Evolutionary conservation across 495 filamentous ascomycete species (phyloP).

Genomic region (Oleoguttula mirabilis): DNA sequence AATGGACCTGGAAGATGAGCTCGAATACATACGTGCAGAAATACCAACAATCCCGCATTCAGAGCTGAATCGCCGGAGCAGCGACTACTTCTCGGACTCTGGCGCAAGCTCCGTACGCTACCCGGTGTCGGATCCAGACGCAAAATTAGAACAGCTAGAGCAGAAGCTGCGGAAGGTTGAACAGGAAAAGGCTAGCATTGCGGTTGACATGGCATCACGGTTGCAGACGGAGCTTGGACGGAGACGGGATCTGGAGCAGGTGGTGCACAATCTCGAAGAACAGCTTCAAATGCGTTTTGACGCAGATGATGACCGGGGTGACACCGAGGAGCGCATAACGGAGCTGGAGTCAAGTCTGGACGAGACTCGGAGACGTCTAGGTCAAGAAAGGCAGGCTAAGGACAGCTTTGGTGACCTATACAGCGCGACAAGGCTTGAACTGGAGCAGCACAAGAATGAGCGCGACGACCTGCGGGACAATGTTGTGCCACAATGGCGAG

Average conservation of each 20-base stretch:
- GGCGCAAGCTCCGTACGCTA: constrained; percentile 77
- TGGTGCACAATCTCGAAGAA: constrained; percentile 68
- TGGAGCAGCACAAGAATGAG: constrained; percentile 73
- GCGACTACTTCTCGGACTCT: constrained; percentile 96
- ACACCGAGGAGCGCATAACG: constrained; percentile 44
- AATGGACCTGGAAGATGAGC: constrained; percentile 90
- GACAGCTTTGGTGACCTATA: constrained; percentile 90
- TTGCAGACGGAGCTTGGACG: constrained; percentile 70
- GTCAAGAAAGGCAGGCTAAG: constrained; percentile 77
- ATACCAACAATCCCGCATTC: constrained; percentile 32
- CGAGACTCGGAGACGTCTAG: constrained; percentile 64
- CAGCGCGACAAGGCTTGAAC: constrained; percentile 66
- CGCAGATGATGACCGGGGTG: constrained; percentile 31
- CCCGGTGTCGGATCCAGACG: constrained; percentile 46
- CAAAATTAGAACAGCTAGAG: constrained; percentile 70
- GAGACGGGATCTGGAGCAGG: constrained; percentile 63
- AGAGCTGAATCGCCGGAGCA: constrained; percentile 58
- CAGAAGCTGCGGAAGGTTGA: constrained; percentile 70
- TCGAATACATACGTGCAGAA: constrained; percentile 71
- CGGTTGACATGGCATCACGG: constrained; percentile 68
- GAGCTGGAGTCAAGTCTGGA: constrained; percentile 74
- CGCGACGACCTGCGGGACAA: constrained; percentile 85
- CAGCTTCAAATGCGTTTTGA: constrained; percentile 48
- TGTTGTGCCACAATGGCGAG: constrained; percentile 59
- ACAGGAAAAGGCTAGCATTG: constrained; percentile 81